Evolutionary conservation across 495 filamentous ascomycete species (phyloP).

Genomic region (Xylaria cubensis): DNA sequence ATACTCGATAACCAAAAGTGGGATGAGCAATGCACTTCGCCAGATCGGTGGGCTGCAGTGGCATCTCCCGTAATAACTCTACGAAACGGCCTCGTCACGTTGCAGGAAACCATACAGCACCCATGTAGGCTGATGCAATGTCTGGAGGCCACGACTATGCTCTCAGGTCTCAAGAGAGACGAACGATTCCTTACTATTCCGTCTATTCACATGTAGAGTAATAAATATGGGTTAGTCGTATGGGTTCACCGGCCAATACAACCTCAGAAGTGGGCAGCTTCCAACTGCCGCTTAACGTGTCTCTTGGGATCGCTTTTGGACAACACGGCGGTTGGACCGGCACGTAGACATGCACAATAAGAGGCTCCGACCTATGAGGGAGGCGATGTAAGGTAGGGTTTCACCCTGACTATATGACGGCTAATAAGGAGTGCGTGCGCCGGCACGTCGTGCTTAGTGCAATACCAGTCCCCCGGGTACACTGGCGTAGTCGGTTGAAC

Average conservation of each 20-base stretch:
- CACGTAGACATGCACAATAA: conserved; percentile 18
- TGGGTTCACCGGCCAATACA: conserved; percentile 26
- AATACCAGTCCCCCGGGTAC: conserved; percentile 32
- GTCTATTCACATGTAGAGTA: neutral
- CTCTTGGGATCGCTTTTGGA: conserved; percentile 24
- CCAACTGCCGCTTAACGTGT: conserved; percentile 29
- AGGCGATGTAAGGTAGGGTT: conserved; percentile 22
- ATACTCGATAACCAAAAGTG: conserved; percentile 12
- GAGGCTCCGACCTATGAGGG: conserved; percentile 26
- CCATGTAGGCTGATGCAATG: conserved; percentile 18
- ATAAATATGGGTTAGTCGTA: conserved; percentile 12
- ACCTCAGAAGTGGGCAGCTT: conserved; percentile 11
- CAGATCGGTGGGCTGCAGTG: conserved; percentile 13
- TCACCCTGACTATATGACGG: conserved; percentile 29
- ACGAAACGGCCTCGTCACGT: conserved; percentile 10
- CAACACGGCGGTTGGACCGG: conserved; percentile 25
- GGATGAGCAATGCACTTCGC: conserved; percentile 18
- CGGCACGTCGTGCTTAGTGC: conserved; percentile 33
- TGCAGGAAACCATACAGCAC: conserved; percentile 17
- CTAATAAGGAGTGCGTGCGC: conserved; percentile 31
- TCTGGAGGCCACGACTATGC: neutral
- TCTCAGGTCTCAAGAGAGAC: neutral
- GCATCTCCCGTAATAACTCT: conserved; percentile 18
- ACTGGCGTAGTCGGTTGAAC: conserved; percentile 20
- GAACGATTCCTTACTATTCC: neutral